These are phyloP conservation scores for Kwoniella shivajii DNA, from an alignment of 1,284 basidiomycete species.

Conservation along the genomic window DNA sequence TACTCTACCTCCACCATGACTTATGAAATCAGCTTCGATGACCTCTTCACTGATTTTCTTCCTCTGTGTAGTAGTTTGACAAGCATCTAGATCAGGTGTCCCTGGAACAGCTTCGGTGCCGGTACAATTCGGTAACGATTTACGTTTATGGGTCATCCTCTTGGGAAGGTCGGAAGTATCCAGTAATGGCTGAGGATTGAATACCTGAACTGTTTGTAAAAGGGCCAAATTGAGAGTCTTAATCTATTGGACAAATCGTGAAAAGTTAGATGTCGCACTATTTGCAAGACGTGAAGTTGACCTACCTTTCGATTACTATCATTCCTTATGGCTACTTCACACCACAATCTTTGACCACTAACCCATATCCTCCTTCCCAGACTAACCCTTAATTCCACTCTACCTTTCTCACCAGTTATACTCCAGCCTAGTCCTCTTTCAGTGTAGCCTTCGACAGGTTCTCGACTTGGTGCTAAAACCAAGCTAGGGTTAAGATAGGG, in stretches of 20 bases:
- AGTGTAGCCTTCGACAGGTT: constrained; percentile 65
- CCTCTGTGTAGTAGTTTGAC: constrained; percentile 60
- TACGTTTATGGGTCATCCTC: constrained; percentile 3
- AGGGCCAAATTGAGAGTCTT: constrained; percentile 70
- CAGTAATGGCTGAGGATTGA: constrained; percentile 61
- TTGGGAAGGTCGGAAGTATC: constrained; percentile 47
- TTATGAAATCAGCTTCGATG: constrained; percentile 62
- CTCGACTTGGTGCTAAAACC: constrained; percentile 65
- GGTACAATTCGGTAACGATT: constrained; percentile 10
- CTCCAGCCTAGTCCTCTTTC: constrained; percentile 63
- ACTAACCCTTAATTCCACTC: constrained; percentile 71
- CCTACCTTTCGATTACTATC: constrained; percentile 66
- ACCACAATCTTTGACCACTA: constrained; percentile 77
- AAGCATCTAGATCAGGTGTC: constrained; percentile 60
- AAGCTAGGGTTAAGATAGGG: constrained; percentile 71
- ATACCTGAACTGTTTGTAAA: constrained; percentile 71
- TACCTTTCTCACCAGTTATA: constrained; percentile 65
- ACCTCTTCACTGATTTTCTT: constrained; percentile 64
- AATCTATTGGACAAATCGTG: constrained; percentile 52
- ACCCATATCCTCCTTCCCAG: constrained; percentile 80
- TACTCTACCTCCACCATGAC: constrained; percentile 65
- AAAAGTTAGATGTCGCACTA: neutral
- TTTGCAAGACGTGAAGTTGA: neutral
- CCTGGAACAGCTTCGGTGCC: constrained; percentile 1
- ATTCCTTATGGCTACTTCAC: constrained; percentile 73